Evolutionary conservation across 192 early-diverging fungal species (phyloP), one percentile per base, ranked within the genome.

Genomic region (Coemansia guatemalensis): DNA sequence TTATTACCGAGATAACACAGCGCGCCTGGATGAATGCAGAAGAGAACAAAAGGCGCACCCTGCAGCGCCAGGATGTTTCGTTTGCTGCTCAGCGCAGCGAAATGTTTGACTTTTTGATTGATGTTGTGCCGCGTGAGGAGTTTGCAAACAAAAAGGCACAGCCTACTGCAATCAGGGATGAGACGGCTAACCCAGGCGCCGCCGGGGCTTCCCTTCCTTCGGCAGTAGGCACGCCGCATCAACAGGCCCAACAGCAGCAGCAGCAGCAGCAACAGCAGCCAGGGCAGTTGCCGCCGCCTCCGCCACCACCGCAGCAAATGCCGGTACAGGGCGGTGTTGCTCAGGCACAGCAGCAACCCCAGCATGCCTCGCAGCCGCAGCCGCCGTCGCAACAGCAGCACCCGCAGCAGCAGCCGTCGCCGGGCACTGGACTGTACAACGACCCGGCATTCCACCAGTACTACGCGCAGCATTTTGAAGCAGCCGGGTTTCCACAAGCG

Each of bases 41-140:
- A 80, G 94, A 97, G 70, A 95, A 93, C 73, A 99, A 99, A 76
- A 85, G 96, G 26, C 87, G 96, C 39, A 99, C 96, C 7, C 74
- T 99, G 47, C 96, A 98, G 81, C 77, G 93, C 50, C 89, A 88
- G 41, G 96, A 98, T 65, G 91, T 96, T 25, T 91, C 92, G 20
- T 86, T 86, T 33, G 96, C 95, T 0, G 88, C 96, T 20, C 85
- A 87, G 60, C 92, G 93, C 64, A 86, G 88, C 32, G 96, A 98
- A 69, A 91, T 92, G 90, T 98, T 93, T 84, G 96, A 98, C 65
- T 98, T 98, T 73, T 74, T 98, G 65, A 96, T 98, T 64, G 96
- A 98, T 53, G 93, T 98, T 74, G 94, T 98, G 8, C 96, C 96
- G 0, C 80, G 96, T 29, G 96, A 95, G 56, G 94, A 94, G 71